These are phyloP conservation scores for Mesostigma viride DNA, from an alignment of 139 green algal species.

Conservation along the genomic window DNA sequence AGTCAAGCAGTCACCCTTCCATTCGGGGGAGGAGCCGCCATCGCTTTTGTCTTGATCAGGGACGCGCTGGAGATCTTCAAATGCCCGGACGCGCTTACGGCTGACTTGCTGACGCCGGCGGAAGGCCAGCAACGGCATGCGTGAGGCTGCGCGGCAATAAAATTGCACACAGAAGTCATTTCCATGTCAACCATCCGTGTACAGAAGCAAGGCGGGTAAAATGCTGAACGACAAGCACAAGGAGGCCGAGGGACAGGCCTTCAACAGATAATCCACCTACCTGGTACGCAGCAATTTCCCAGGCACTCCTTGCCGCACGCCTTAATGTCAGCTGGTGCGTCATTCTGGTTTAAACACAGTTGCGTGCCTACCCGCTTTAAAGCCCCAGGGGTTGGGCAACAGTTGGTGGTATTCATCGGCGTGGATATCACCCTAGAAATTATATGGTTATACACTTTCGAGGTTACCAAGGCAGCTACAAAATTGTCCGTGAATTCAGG, in stretches of 20 bases:
- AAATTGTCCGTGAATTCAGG: too few relatives aligned
- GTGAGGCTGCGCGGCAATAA: not conserved
- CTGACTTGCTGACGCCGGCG: not conserved
- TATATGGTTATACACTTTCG: too few relatives aligned
- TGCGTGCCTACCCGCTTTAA: too few relatives aligned
- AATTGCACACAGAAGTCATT: not conserved
- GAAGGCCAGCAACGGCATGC: not conserved
- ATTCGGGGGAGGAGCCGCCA: not conserved
- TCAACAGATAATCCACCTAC: not conserved
- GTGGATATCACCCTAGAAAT: too few relatives aligned
- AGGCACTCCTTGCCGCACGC: conserved; percentile 24
- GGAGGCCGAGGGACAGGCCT: not conserved
- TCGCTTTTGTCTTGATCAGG: not conserved
- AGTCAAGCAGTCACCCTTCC: not conserved
- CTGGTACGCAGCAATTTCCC: conserved; percentile 8
- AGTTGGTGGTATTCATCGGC: too few relatives aligned
- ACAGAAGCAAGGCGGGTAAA: not conserved
- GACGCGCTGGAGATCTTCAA: not conserved
- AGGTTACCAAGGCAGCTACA: too few relatives aligned
- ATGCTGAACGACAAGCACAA: not conserved
- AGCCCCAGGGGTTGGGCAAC: too few relatives aligned
- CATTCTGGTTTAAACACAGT: too few relatives aligned
- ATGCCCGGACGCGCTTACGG: not conserved
- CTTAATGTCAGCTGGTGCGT: too few relatives aligned
- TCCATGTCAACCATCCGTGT: not conserved